A percentile compares a stretch with the other conserved stretches of the same genome.
phyloP scores from a whole-genome alignment of 169 alveolate genomes.

The Cryptosporidium meleagridis region DNA sequence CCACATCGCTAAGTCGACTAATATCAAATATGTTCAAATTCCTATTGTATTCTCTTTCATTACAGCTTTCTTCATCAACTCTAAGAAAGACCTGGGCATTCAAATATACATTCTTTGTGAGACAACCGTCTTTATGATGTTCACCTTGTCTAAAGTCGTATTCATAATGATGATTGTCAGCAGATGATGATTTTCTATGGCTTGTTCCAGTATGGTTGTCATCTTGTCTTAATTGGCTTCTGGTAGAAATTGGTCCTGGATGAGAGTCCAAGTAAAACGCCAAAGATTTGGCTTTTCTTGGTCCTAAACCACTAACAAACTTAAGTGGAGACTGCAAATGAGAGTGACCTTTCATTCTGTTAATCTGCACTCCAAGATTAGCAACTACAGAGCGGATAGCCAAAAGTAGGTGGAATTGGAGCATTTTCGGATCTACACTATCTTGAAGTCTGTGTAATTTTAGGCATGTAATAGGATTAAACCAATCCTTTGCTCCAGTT shows the following conservation, averaged over 20 bases:
- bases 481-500: background rate
- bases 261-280: constrained; percentile 20
- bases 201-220: background rate
- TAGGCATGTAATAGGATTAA: constrained; percentile 43
- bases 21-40: constrained; percentile 54
- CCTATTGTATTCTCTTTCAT: constrained; percentile 46
- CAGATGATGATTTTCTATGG: background rate
- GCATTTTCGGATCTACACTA: constrained; percentile 21
- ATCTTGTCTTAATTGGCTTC: constrained; percentile 15
- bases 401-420: constrained; percentile 45
- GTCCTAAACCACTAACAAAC: constrained; percentile 87
- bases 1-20: constrained; percentile 41
- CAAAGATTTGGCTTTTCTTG: constrained; percentile 82
- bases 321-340: constrained; percentile 82
- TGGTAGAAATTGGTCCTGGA: constrained; percentile 8
- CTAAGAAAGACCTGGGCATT: constrained; percentile 52
- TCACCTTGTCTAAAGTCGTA: constrained; percentile 18
- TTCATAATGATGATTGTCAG: constrained; percentile 24
- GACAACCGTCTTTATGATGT: constrained; percentile 16
- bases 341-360: constrained; percentile 78
- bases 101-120: constrained; percentile 20
- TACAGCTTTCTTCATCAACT: constrained; percentile 49
- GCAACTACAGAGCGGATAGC: constrained; percentile 82
- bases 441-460: constrained; percentile 73
- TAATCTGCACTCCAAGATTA: constrained; percentile 83